These are phyloP conservation scores for Pichia deserticola DNA, from an alignment of 805 yeast genomes.

Conservation along the genomic window DNA sequence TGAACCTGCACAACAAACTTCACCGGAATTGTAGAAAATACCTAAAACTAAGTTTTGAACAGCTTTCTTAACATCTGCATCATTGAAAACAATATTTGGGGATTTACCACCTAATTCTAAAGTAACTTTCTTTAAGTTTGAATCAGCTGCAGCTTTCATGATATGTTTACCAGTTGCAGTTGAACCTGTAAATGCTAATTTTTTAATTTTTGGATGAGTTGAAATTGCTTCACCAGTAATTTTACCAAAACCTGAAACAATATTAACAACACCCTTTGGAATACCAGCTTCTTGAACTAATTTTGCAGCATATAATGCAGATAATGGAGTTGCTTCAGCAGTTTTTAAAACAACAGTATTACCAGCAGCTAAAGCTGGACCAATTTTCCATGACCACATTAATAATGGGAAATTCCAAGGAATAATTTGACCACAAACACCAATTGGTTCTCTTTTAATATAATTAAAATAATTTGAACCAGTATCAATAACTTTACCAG, in stretches of 20 bases:
- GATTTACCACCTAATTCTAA: constrained; percentile 89
- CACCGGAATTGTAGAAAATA: constrained; percentile 85
- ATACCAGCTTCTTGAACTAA: constrained; percentile 75
- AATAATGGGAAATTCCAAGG: constrained; percentile 97
- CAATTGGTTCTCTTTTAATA: constrained; percentile 83
- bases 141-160: constrained; percentile 62
- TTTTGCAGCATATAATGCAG: constrained; percentile 69
- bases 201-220: constrained; percentile 72
- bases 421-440: constrained; percentile 92
- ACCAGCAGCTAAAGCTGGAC: constrained; percentile 89
- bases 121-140: constrained; percentile 66
- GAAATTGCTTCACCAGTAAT: constrained; percentile 78
- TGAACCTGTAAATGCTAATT: constrained; percentile 93
- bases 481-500: constrained; percentile 69
- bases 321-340: constrained; percentile 87
- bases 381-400: constrained; percentile 93
- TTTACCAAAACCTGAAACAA: constrained; percentile 81
- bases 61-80: constrained; percentile 60
- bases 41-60: constrained; percentile 65
- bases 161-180: constrained; percentile 78
- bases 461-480: constrained; percentile 67
- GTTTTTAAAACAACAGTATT: constrained; percentile 83
- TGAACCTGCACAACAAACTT: constrained; percentile 90
- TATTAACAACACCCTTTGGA: constrained; percentile 87
- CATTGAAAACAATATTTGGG: constrained; percentile 75